Conservation (phyloP, 768 basidiomycete species). For the Leccinum variicolor region DNA sequence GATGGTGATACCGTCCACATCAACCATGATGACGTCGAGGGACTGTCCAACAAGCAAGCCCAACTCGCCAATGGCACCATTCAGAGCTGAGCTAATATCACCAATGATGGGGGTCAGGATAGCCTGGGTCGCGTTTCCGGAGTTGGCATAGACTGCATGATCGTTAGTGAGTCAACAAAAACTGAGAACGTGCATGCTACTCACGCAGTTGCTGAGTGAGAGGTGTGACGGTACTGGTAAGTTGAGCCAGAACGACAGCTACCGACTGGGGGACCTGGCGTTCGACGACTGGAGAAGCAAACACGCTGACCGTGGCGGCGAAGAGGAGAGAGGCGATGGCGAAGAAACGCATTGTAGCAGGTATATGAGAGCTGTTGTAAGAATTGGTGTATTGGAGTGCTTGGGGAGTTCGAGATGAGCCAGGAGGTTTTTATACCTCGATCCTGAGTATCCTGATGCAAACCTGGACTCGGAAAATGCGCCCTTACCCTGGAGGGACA, state of each 20-base stretch:
- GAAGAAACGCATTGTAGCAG: slow-evolving; percentile 9
- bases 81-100: slow-evolving; percentile 6
- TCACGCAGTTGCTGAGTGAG: slow-evolving; percentile 10
- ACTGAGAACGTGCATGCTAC: not conserved
- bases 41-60: slow-evolving; percentile 7
- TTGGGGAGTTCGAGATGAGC: not conserved
- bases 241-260: slow-evolving; percentile 4
- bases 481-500: not conserved
- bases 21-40: not conserved
- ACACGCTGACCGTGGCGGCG: slow-evolving; percentile 3
- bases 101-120: slow-evolving; percentile 4
- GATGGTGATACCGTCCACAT: slow-evolving; percentile 1
- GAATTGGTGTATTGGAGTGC: slow-evolving; percentile 8
- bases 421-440: slow-evolving; percentile 12
- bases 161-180: not conserved
- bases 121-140: slow-evolving; percentile 10
- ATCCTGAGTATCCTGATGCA: not conserved
- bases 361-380: not conserved
- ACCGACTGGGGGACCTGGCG: slow-evolving; percentile 1
- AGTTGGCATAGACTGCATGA: slow-evolving; percentile 8
- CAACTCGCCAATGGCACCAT: slow-evolving; percentile 1
- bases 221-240: slow-evolving; percentile 3
- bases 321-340: slow-evolving; percentile 4
- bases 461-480: not conserved
- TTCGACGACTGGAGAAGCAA: slow-evolving; percentile 10